These are phyloP conservation scores for Wickerhamomyces strasburgensis DNA, from an alignment of 805 yeast species.

Conservation along the genomic window DNA sequence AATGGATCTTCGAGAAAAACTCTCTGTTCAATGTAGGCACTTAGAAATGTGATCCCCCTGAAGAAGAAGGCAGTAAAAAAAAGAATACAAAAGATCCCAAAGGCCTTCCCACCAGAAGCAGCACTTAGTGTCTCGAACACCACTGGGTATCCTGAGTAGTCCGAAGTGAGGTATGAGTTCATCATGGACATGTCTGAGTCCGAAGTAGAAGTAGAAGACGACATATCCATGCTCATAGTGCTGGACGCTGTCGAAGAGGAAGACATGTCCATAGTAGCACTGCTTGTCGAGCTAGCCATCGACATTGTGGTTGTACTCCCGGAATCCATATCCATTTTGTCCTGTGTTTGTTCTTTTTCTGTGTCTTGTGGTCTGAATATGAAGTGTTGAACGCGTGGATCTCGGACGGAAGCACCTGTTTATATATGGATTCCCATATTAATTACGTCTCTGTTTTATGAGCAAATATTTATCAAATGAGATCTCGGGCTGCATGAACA, in stretches of 20 bases:
- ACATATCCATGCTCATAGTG: constrained; percentile 10
- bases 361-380: background rate
- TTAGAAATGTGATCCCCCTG: constrained; percentile 53
- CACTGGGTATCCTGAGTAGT: constrained; percentile 54
- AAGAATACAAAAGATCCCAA: constrained; percentile 64
- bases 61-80: constrained; percentile 55
- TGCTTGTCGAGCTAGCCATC: constrained; percentile 27
- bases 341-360: too few species aligned
- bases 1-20: constrained; percentile 33
- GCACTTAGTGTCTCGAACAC: constrained; percentile 54
- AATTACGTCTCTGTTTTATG: too few species aligned
- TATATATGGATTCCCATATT: too few species aligned
- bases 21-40: constrained; percentile 61
- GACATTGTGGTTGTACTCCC: constrained; percentile 11
- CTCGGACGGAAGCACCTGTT: too few species aligned
- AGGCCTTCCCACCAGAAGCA: constrained; percentile 51
- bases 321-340: constrained; percentile 9
- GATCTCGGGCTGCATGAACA: too few species aligned
- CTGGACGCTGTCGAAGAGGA: constrained; percentile 4
- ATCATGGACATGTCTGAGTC: constrained; percentile 25
- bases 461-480: too few species aligned
- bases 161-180: constrained; percentile 54
- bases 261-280: constrained; percentile 10
- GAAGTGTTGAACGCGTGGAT: too few species aligned
- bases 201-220: constrained; percentile 1